Conservation (phyloP, 1,284 basidiomycete species). For the Hortiboletus rubellus region DNA sequence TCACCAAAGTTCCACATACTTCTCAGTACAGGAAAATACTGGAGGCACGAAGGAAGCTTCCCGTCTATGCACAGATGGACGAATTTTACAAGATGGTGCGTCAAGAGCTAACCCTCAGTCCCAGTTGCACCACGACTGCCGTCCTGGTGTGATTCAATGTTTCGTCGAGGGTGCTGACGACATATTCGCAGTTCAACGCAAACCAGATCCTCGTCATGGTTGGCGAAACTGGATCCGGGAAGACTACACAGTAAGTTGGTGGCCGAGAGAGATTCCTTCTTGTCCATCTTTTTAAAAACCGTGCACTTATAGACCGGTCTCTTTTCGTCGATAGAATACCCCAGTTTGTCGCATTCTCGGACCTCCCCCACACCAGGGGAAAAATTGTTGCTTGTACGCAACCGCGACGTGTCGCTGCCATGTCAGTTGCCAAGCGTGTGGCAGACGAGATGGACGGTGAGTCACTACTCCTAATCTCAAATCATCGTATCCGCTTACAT, state of each 20-base stretch:
- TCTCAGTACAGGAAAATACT: slow-evolving; percentile 87
- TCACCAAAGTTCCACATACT: slow-evolving; percentile 79
- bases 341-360: slow-evolving; percentile 93
- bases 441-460: slow-evolving; percentile 97
- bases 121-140: slow-evolving; percentile 24
- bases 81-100: slow-evolving; percentile 85
- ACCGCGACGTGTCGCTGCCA: slow-evolving; percentile 94
- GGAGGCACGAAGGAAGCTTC: slow-evolving; percentile 82
- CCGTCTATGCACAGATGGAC: slow-evolving; percentile 92
- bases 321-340: slow-evolving; percentile 65
- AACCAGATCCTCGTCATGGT: slow-evolving; percentile 96
- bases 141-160: slow-evolving; percentile 38
- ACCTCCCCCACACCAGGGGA: slow-evolving; percentile 84
- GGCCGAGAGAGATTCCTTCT: slow-evolving; percentile 21
- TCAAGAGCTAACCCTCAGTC: slow-evolving; percentile 22
- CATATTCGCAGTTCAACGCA: slow-evolving; percentile 63
- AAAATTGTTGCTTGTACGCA: slow-evolving; percentile 98
- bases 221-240: slow-evolving; percentile 97
- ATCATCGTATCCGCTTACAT: slow-evolving; percentile 4
- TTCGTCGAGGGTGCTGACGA: slow-evolving; percentile 15
- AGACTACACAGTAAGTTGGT: slow-evolving; percentile 87
- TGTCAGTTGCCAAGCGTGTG: slow-evolving; percentile 98
- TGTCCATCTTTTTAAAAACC: slow-evolving; percentile 22
- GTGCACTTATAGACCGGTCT: slow-evolving; percentile 27
- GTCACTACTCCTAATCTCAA: slow-evolving; percentile 26